Evolutionary conservation across 805 yeast species (phyloP).

Genomic region (Wickerhamomyces canadensis): DNA sequence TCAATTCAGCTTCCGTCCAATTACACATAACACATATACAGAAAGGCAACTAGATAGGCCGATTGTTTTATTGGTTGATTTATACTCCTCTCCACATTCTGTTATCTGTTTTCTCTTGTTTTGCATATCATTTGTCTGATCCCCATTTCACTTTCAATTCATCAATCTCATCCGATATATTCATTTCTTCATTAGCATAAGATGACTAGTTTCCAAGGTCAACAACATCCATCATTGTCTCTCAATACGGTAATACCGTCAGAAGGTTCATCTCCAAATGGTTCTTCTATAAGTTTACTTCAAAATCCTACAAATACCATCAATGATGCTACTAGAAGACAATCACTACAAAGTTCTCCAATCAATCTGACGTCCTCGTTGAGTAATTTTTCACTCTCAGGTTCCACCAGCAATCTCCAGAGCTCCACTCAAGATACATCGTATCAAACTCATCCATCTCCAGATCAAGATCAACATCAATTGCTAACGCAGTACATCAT

Average conservation of each 20-base stretch:
- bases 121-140: too few species aligned
- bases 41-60: too few species aligned
- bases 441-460: slow-evolving; percentile 5
- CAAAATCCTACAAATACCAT: slow-evolving; percentile 1
- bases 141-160: too few species aligned
- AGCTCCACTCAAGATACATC: neutral
- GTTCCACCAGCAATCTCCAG: slow-evolving; percentile 1
- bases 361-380: slow-evolving; percentile 15
- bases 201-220: slow-evolving; percentile 1
- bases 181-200: neutral
- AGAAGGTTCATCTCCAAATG: slow-evolving; percentile 17
- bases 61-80: too few species aligned
- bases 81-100: too few species aligned
- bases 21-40: too few species aligned
- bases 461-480: slow-evolving; percentile 2
- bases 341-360: slow-evolving; percentile 21
- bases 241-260: slow-evolving; percentile 15
- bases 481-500: slow-evolving; percentile 23
- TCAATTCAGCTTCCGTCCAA: too few species aligned
- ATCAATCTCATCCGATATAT: neutral
- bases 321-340: slow-evolving; percentile 12
- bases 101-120: too few species aligned
- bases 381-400: slow-evolving; percentile 13
- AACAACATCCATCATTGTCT: slow-evolving; percentile 6
- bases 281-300: slow-evolving; percentile 11